Conservation (phyloP, 2,329 filamentous ascomycete genomes). For the Xylaria sp. region DNA sequence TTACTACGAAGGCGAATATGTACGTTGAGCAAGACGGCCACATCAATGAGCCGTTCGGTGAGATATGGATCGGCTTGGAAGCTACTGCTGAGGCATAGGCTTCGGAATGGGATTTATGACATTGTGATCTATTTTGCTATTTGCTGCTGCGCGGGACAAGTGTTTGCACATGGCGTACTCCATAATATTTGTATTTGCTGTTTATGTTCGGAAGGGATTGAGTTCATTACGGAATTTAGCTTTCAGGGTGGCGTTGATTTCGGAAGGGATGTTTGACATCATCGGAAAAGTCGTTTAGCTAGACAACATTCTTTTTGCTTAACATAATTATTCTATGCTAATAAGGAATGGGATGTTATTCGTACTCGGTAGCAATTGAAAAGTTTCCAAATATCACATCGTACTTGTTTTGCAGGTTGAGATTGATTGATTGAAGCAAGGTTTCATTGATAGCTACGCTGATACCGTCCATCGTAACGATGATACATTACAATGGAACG, state of each 20-base stretch:
- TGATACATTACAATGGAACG: background rate
- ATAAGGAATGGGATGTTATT: background rate
- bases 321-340: background rate
- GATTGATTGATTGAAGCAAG: background rate
- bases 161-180: no score
- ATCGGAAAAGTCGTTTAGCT: background rate
- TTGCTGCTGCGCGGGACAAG: no score
- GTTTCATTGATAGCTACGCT: background rate
- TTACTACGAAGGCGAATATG: constrained; percentile 62
- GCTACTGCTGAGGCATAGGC: constrained; percentile 1
- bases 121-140: no score
- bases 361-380: background rate
- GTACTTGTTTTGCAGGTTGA: background rate
- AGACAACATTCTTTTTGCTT: no score
- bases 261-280: no score
- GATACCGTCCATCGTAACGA: background rate
- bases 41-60: constrained; percentile 39
- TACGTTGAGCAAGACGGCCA: constrained; percentile 54
- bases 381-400: background rate
- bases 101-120: no score
- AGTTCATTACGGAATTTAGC: constrained; percentile 1
- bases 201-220: background rate
- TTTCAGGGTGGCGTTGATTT: background rate
- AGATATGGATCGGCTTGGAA: constrained; percentile 42
- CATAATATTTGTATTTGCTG: background rate